Percentiles rank a stretch among this genome's conserved stretches.
phyloP scores from a whole-genome alignment of 225 moss, liverwort and hornwort species.

The Sphagnum tenellum region DNA sequence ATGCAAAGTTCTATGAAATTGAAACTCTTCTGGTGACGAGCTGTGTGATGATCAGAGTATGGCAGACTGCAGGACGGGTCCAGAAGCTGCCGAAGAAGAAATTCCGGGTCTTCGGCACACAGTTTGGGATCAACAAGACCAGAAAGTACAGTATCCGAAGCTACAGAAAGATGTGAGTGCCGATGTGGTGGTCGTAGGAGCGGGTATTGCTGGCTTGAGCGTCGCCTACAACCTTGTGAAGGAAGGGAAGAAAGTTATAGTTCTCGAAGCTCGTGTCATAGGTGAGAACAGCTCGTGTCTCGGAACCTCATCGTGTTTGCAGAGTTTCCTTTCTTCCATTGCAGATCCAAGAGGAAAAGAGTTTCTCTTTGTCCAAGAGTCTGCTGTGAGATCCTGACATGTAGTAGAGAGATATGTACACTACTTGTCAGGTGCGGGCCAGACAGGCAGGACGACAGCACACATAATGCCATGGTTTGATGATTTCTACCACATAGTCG shows the following conservation, averaged over 20 bases:
- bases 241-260: slow-evolving; percentile 42
- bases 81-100: not conserved
- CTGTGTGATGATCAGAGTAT: too few relatives aligned
- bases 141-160: slow-evolving; percentile 10
- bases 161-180: slow-evolving; percentile 23
- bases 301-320: not conserved
- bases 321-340: not conserved
- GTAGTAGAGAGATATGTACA: not conserved
- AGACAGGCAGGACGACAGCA: slow-evolving; percentile 30
- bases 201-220: slow-evolving; percentile 38
- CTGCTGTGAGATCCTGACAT: not conserved
- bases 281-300: slow-evolving; percentile 17
- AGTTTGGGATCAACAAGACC: slow-evolving; percentile 15
- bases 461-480: slow-evolving; percentile 36
- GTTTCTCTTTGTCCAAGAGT: not conserved
- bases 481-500: slow-evolving; percentile 21
- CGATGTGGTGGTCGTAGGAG: slow-evolving; percentile 43
- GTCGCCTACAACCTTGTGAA: slow-evolving; percentile 50
- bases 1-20: too few relatives aligned
- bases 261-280: slow-evolving; percentile 28
- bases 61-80: too few relatives aligned
- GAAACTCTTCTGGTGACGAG: too few relatives aligned
- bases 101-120: slow-evolving; percentile 10
- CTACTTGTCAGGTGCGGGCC: slow-evolving; percentile 17
- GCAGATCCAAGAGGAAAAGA: not conserved